Base-by-base conservation (phyloP, 2,329 filamentous ascomycete genomes). In the Periconia sp. region DNA sequence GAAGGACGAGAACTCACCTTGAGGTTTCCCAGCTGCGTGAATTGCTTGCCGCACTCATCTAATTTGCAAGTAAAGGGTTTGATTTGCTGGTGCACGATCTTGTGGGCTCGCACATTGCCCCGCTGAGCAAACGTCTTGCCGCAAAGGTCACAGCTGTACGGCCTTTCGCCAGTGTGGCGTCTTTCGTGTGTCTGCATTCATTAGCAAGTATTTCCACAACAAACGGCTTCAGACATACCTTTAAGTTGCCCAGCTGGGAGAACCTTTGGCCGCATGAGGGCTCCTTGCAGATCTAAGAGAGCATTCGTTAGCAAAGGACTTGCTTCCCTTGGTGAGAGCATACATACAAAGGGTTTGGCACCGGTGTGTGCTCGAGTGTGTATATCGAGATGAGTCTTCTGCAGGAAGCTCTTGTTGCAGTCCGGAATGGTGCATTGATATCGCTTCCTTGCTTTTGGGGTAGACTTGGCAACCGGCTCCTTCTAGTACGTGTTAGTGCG, bases 301-400 rank as follows among this genome's bases (percentile, higher is more conserved):
- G 10, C 8, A 27, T 27, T 27, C 5, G 8, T 27, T 27, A 68
- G 61, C 45, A 30, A 37, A 14, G 33, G 6, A 11, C 15, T n/a
- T 37, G 30, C 7, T 15, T 30, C 46, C 19, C 18, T 33, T 3
- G n/a, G 18, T 14, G 20, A 18, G 15, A 13, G 35, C 6, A 18
- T 13, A 59, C 90, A 80, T 78, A 96, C 89, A 71, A 93, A 97
- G 55, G 93, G 93, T 71, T 92, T 94, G 50, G 89, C 86, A 15
- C 94, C 94, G 2, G 91, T 96, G 74, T 99, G 94, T 5, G 89
- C 88, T 59, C 92, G 84, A 44, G 85, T 86, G 72, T 99, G 94
- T 46, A 95, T 97, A 56, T 94, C 89, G 11, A 97, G 82, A 65
- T 97, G 93, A 1, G 92, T 96, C 76, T 93, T 96, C 70, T 97